A percentile compares a stretch with the other conserved stretches of the same genome.
These are phyloP conservation scores for Russula ochroleuca DNA, from an alignment of 768 basidiomycete species.

Conservation along the genomic window DNA sequence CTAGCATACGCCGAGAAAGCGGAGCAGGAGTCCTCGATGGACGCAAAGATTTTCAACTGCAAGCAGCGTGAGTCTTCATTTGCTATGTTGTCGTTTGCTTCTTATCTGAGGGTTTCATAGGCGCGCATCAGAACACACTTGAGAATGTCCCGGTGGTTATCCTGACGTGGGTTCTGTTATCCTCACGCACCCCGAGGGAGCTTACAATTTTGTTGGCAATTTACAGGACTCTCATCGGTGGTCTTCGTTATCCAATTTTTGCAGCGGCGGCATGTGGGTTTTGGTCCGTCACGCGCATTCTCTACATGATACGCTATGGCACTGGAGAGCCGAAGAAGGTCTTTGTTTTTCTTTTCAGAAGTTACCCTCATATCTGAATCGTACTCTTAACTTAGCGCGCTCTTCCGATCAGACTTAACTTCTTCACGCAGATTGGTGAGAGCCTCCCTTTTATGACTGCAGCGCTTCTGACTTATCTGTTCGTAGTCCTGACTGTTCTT, in stretches of 20 bases:
- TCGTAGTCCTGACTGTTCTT: neutral
- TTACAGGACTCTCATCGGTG: conserved; percentile 40
- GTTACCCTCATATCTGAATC: neutral
- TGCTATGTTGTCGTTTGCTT: neutral
- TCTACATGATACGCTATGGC: conserved; percentile 47
- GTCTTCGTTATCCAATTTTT: conserved; percentile 39
- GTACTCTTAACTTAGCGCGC: neutral
- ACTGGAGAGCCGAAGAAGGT: conserved; percentile 44
- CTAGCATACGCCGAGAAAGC: conserved; percentile 68
- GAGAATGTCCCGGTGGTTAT: conserved; percentile 35
- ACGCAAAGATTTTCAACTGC: conserved; percentile 64
- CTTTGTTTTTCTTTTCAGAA: conserved; percentile 3
- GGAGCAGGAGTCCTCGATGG: conserved; percentile 46
- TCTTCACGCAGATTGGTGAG: conserved; percentile 2
- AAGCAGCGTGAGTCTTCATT: conserved; percentile 50
- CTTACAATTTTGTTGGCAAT: neutral
- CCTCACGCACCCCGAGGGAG: neutral
- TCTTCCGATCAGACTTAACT: neutral
- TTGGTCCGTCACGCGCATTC: conserved; percentile 40
- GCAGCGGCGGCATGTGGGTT: conserved; percentile 42
- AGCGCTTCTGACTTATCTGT: neutral
- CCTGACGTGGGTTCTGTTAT: conserved; percentile 23
- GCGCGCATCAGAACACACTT: conserved; percentile 61
- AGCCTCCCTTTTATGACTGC: neutral
- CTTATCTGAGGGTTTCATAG: conserved; percentile 33